A percentile compares a stretch with the other conserved stretches of the same genome.
These are phyloP conservation scores for Wickerhamiella sergipiensis DNA, from an alignment of 805 yeast genomes.

Conservation along the genomic window DNA sequence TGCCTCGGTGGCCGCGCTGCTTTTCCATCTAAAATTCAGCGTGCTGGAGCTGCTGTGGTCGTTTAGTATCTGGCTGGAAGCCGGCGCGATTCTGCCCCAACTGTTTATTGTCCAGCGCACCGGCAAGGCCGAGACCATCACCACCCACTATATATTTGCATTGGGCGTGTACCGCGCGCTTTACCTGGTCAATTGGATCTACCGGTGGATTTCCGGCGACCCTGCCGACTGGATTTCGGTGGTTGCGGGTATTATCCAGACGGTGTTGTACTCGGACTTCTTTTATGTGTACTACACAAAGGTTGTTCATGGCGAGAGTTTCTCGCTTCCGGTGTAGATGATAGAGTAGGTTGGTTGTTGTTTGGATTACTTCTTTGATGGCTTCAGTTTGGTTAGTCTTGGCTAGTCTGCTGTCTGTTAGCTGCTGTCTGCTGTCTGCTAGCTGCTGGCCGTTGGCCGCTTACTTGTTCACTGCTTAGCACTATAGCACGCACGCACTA, in stretches of 20 bases:
- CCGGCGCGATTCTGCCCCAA: slow-evolving; percentile 87
- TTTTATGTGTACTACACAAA: slow-evolving; percentile 75
- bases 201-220: slow-evolving; percentile 45
- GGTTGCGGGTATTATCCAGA: slow-evolving; percentile 72
- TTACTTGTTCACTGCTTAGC: too few species aligned
- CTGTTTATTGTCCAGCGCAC: slow-evolving; percentile 77
- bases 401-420: too few species aligned
- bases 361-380: too few species aligned
- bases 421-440: too few species aligned
- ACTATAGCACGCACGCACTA: background rate
- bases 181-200: slow-evolving; percentile 91
- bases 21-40: slow-evolving; percentile 55
- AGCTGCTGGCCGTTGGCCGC: too few species aligned
- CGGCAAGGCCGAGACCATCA: slow-evolving; percentile 77
- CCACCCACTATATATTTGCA: slow-evolving; percentile 87
- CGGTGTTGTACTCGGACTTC: slow-evolving; percentile 83
- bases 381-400: too few species aligned
- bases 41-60: slow-evolving; percentile 58
- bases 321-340: slow-evolving; percentile 43
- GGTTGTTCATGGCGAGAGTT: slow-evolving; percentile 67
- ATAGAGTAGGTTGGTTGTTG: background rate
- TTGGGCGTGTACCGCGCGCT: slow-evolving; percentile 80
- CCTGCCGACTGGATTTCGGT: slow-evolving; percentile 60
- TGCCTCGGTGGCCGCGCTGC: slow-evolving; percentile 38
- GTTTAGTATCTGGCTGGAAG: slow-evolving; percentile 83